phyloP scores from a whole-genome alignment of 768 basidiomycete genomes.

The Kockovaella imperatae region DNA sequence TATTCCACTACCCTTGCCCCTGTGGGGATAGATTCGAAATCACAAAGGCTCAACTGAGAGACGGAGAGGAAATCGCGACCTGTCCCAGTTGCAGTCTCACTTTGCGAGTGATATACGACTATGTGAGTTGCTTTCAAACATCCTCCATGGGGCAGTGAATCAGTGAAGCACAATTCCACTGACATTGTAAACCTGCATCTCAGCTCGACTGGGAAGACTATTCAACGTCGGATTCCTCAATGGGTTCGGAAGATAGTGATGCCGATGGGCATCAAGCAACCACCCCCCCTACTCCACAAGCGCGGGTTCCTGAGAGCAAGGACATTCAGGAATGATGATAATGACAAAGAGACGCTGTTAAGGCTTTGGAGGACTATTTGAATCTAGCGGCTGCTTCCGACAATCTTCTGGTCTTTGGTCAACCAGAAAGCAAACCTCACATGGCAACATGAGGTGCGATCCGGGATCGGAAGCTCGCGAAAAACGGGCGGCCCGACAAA shows the following conservation, averaged over 20 bases:
- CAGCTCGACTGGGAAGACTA: constrained; percentile 32
- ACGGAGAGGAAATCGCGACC: constrained; percentile 88
- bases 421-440: no score
- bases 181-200: constrained; percentile 2
- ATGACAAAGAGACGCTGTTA: no score
- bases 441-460: no score
- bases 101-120: constrained; percentile 88
- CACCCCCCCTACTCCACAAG: background rate
- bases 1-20: constrained; percentile 95
- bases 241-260: constrained; percentile 26
- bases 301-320: no score
- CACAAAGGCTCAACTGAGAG: constrained; percentile 67
- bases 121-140: constrained; percentile 54
- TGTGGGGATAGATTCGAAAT: constrained; percentile 99
- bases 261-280: constrained; percentile 64
- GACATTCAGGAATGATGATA: no score
- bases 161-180: background rate
- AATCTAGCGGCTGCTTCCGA: no score
- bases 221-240: constrained; percentile 16
- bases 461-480: no score
- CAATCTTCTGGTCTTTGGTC: no score
- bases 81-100: constrained; percentile 94
- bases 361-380: no score
- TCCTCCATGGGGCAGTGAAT: background rate
- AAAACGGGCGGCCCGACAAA: no score